Conservation (phyloP, 768 basidiomycete genomes). For the Termitomyces titanicus region DNA sequence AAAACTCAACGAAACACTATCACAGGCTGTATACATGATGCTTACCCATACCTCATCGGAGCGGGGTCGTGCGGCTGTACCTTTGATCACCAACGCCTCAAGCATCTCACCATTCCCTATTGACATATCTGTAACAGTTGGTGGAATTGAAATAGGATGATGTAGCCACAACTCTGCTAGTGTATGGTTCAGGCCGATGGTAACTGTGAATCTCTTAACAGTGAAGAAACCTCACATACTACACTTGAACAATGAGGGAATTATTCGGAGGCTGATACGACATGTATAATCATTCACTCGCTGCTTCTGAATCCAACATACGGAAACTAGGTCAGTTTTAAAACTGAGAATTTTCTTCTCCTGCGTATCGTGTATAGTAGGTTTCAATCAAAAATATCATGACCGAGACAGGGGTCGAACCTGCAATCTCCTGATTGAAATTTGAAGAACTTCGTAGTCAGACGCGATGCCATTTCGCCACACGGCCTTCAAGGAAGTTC, state of each 20-base stretch:
- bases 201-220: not conserved
- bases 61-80: slow-evolving; percentile 68
- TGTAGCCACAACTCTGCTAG: not conserved
- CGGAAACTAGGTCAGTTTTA: no score
- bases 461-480: slow-evolving; percentile 94
- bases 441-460: slow-evolving; percentile 75
- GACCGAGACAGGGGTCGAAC: slow-evolving; percentile 61
- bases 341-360: no score
- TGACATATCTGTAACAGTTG: slow-evolving; percentile 63
- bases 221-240: no score
- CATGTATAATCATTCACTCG: no score
- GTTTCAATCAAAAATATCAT: no score
- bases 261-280: no score
- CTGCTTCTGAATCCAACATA: no score
- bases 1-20: slow-evolving; percentile 58
- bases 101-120: slow-evolving; percentile 83
- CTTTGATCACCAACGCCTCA: slow-evolving; percentile 71
- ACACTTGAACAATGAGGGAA: no score
- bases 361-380: no score
- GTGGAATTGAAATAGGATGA: slow-evolving; percentile 54
- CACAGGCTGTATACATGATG: slow-evolving; percentile 67
- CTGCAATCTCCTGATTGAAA: slow-evolving; percentile 70
- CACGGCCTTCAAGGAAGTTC: slow-evolving; percentile 1
- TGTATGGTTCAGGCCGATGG: not conserved
- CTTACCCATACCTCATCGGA: slow-evolving; percentile 78